Evolutionary conservation across 352 stramenopile species (phyloP).

Genomic region (Globisporangium camurandrum): DNA sequence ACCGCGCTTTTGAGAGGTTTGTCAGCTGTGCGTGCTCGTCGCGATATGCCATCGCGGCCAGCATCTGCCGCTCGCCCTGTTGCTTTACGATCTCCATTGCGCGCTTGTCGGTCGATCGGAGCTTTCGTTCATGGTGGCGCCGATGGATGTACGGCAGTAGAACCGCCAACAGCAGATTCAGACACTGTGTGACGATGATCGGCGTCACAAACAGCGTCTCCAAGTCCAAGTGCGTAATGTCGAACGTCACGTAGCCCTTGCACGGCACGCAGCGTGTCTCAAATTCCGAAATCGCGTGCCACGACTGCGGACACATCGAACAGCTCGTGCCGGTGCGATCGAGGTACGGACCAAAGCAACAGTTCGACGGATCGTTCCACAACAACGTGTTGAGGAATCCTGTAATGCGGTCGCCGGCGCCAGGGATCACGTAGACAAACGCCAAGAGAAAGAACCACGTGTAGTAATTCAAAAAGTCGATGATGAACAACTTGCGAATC

Average conservation of each 20-base stretch:
- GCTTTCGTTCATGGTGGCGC: conserved; percentile 56
- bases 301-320: conserved; percentile 49
- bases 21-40: conserved; percentile 32
- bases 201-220: conserved; percentile 75
- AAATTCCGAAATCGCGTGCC: conserved; percentile 27
- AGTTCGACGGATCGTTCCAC: conserved; percentile 74
- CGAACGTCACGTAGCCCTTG: conserved; percentile 72
- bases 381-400: conserved; percentile 70
- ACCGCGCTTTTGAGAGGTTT: conserved; percentile 59
- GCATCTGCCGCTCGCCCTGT: conserved; percentile 47
- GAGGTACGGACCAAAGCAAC: conserved; percentile 77
- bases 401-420: conserved; percentile 72
- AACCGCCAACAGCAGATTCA: conserved; percentile 72
- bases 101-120: conserved; percentile 43
- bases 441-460: conserved; percentile 83
- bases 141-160: conserved; percentile 66
- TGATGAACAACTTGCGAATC: conserved; percentile 74
- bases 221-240: conserved; percentile 75
- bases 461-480: conserved; percentile 88
- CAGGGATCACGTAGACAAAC: conserved; percentile 82
- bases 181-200: conserved; percentile 70
- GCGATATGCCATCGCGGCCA: conserved; percentile 55
- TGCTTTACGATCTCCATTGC: conserved; percentile 63
- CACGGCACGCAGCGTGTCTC: conserved; percentile 58
- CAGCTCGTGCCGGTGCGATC: conserved; percentile 37